Evolutionary conservation across 2,329 filamentous ascomycete species (phyloP).

Genomic region (Westerdykella ornata): DNA sequence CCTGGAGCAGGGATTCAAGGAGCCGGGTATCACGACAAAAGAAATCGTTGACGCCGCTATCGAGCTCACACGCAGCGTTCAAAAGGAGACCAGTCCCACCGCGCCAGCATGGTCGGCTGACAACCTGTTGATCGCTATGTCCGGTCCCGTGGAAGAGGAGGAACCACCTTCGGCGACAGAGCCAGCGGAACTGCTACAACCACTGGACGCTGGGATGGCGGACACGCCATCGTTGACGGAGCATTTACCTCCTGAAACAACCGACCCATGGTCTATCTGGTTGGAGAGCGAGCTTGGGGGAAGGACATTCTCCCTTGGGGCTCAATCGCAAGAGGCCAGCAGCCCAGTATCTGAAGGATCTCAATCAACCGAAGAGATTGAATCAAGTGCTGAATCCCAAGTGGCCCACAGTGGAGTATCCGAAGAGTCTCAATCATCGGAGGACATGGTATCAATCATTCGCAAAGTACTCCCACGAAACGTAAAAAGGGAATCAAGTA

Average conservation of each 20-base stretch:
- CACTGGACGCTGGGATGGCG: too few relatives aligned
- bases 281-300: slow-evolving; percentile 25
- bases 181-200: too few relatives aligned
- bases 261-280: slow-evolving; percentile 20
- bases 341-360: too few relatives aligned
- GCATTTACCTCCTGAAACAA: background rate
- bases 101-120: slow-evolving; percentile 29
- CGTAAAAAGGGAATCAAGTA: too few relatives aligned
- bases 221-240: background rate
- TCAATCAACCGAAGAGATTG: too few relatives aligned
- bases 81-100: slow-evolving; percentile 8
- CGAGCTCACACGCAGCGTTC: slow-evolving; percentile 10
- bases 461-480: too few relatives aligned
- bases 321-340: too few relatives aligned
- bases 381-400: too few relatives aligned
- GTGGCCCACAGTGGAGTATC: too few relatives aligned
- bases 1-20: background rate
- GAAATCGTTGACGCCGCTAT: slow-evolving; percentile 17
- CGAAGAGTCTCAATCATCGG: too few relatives aligned
- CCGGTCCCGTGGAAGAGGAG: slow-evolving; percentile 15
- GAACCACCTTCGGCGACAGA: background rate
- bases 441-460: too few relatives aligned
- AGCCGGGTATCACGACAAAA: slow-evolving; percentile 21
- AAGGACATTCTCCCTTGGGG: slow-evolving; percentile 1
- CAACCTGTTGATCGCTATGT: slow-evolving; percentile 29